Conservation (phyloP, 2,329 filamentous ascomycete genomes). For the Xylaria sp. region DNA sequence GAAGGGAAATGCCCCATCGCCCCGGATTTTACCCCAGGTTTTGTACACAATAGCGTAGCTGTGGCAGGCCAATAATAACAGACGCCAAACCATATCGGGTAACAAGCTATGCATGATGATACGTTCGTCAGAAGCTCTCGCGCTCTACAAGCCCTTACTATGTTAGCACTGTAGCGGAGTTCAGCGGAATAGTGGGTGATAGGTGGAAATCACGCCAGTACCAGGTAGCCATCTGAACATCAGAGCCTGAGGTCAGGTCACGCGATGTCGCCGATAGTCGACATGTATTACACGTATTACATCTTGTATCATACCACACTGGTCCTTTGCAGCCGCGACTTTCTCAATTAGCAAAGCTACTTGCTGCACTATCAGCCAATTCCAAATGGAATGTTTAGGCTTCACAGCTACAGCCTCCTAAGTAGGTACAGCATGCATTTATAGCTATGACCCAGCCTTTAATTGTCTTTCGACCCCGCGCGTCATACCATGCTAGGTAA, state of each 20-base stretch:
- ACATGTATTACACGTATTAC: slow-evolving; percentile 32
- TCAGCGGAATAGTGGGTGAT: slow-evolving; percentile 17
- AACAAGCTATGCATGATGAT: slow-evolving; percentile 36
- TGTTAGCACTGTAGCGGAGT: background rate
- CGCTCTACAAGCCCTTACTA: background rate
- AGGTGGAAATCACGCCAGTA: slow-evolving; percentile 40
- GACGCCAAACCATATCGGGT: slow-evolving; percentile 34
- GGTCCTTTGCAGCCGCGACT: background rate
- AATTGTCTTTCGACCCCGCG: slow-evolving; percentile 30
- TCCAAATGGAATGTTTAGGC: background rate
- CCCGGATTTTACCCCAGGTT: slow-evolving; percentile 44
- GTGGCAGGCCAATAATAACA: slow-evolving; percentile 14
- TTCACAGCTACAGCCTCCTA: background rate
- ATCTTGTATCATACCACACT: slow-evolving; percentile 37
- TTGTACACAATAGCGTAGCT: slow-evolving; percentile 20
- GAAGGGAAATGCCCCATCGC: slow-evolving; percentile 30
- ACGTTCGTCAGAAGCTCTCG: slow-evolving; percentile 29
- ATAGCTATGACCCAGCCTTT: slow-evolving; percentile 8
- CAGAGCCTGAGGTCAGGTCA: slow-evolving; percentile 43
- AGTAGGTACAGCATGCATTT: background rate
- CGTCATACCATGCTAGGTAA: slow-evolving; percentile 32
- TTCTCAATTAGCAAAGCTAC: slow-evolving; percentile 4
- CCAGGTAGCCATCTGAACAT: slow-evolving; percentile 39
- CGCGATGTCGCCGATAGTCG: slow-evolving; percentile 39
- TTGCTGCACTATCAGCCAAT: slow-evolving; percentile 12